Percentiles rank a stretch among this genome's conserved stretches.
These are phyloP conservation scores for Naganishia albida DNA, from an alignment of 1,284 basidiomycete genomes.

Conservation along the genomic window DNA sequence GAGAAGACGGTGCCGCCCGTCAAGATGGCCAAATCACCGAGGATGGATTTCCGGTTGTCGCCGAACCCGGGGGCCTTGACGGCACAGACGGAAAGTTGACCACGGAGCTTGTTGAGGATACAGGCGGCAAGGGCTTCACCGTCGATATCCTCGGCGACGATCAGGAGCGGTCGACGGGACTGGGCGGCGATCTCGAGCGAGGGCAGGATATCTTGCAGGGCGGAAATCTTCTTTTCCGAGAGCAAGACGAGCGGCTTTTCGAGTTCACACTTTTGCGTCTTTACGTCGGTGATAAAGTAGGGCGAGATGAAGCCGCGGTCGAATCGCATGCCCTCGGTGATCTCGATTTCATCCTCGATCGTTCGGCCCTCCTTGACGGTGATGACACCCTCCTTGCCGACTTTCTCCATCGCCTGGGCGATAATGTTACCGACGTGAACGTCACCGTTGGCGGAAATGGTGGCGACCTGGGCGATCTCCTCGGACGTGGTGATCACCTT, in stretches of 20 bases:
- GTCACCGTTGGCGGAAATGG: slow-evolving; percentile 98
- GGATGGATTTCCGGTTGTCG: slow-evolving; percentile 97
- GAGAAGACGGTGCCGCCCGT: slow-evolving; percentile 97
- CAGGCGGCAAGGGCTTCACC: slow-evolving; percentile 96
- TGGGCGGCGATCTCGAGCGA: slow-evolving; percentile 90
- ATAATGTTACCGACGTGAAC: slow-evolving; percentile 91
- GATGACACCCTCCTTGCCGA: slow-evolving; percentile 99
- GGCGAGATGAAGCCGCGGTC: slow-evolving; percentile 98
- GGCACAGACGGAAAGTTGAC: slow-evolving; percentile 87
- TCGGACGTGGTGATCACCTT: slow-evolving; percentile 94
- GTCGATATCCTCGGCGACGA: slow-evolving; percentile 96
- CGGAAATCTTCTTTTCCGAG: slow-evolving; percentile 97
- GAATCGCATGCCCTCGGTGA: slow-evolving; percentile 99
- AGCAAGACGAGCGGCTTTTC: slow-evolving; percentile 94
- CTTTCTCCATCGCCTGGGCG: slow-evolving; percentile 99
- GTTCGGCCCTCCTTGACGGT: slow-evolving; percentile 98
- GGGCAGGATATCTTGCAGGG: slow-evolving; percentile 92
- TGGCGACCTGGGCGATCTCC: slow-evolving; percentile 97
- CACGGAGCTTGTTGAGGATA: slow-evolving; percentile 97
- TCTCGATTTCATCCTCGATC: slow-evolving; percentile 97
- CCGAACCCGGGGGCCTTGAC: slow-evolving; percentile 98
- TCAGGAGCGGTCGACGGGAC: slow-evolving; percentile 85
- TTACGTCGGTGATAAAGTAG: slow-evolving; percentile 99
- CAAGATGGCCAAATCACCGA: slow-evolving; percentile 94
- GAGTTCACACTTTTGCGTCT: slow-evolving; percentile 93